Evolutionary conservation across 768 basidiomycete genomes (phyloP), one percentile per base, ranked within the genome.

Genomic region (Boletus rubescentipes): DNA sequence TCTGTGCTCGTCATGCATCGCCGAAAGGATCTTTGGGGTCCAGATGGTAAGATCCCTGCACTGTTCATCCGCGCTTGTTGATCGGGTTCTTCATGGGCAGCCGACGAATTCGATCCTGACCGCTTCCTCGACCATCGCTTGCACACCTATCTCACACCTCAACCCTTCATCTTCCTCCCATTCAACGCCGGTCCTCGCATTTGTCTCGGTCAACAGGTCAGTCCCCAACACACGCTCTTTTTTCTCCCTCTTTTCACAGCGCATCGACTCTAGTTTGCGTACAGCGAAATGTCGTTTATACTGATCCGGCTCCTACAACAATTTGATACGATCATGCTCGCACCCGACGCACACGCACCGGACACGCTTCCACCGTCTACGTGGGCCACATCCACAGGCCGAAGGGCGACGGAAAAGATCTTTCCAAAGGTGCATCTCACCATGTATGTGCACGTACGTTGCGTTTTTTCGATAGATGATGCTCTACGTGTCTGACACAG

Each of bases 121-220:
- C 79, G 86, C 5, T 89, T 85, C 74, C 72, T 88, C 40, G 87
- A 87, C 62, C 74, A 82, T 10, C 75, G 86, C 9, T 67, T 86
- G 32, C 76, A 82, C 58, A 82, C 79, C 60, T 85, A 86, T 52
- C 74, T 88, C 30, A 72, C 79, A 29, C 77, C 79, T 32, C 85
- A 86, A 58, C 79, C 84, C 0, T 87, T 84, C 71, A 85, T 87
- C 53, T 90, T 89, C 72, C 74, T 87, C 4, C 84, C 83, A 16
- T 85, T 85, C 73, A 84, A 83, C 51, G 82, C 71, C 15, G 63
- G 73, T 18, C 83, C 83, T 7, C 75, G 82, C 15, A 82, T 84
- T 48, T 84, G 82, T 57, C 75, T 83, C 5, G 83, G 83, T 5
- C 83, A 85, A 71, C 59, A 20, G 38, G 82, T 78, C 42, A 32